Evolutionary conservation across 768 basidiomycete genomes (phyloP).

Genomic region (Pisolithus marmoratus): DNA sequence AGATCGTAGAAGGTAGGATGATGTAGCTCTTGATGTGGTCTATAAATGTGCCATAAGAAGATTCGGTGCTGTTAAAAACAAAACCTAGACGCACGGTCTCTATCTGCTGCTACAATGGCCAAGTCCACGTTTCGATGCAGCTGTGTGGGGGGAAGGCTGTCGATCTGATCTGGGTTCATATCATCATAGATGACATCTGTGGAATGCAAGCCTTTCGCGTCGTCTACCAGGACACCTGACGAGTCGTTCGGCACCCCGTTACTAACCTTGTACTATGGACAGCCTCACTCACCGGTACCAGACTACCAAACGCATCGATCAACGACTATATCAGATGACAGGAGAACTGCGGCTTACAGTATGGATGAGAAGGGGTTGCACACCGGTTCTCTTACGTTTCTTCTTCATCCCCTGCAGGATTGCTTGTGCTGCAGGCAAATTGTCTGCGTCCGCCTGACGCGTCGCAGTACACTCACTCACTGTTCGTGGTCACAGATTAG

Average conservation of each 20-base stretch:
- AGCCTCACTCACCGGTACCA: conserved; percentile 36
- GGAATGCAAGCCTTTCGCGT: conserved; percentile 36
- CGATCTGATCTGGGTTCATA: conserved; percentile 39
- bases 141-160: conserved; percentile 38
- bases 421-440: conserved; percentile 38
- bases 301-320: conserved; percentile 29
- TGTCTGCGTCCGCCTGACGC: conserved; percentile 42
- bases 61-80: too few species aligned
- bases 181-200: conserved; percentile 44
- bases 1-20: conserved; percentile 37
- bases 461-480: background rate
- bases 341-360: conserved; percentile 39
- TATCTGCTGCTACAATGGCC: conserved; percentile 41
- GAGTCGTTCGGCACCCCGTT: background rate
- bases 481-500: too few species aligned
- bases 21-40: conserved; percentile 46
- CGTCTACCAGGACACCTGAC: conserved; percentile 39
- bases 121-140: conserved; percentile 48
- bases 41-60: conserved; percentile 6
- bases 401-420: conserved; percentile 50
- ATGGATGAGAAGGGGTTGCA: conserved; percentile 49
- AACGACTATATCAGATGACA: background rate
- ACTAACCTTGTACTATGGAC: too few species aligned
- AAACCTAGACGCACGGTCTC: conserved; percentile 32
- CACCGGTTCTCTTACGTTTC: conserved; percentile 36